These are phyloP conservation scores for Pedinophyceae sp. DNA, from an alignment of 139 green algal species.

Conservation along the genomic window DNA sequence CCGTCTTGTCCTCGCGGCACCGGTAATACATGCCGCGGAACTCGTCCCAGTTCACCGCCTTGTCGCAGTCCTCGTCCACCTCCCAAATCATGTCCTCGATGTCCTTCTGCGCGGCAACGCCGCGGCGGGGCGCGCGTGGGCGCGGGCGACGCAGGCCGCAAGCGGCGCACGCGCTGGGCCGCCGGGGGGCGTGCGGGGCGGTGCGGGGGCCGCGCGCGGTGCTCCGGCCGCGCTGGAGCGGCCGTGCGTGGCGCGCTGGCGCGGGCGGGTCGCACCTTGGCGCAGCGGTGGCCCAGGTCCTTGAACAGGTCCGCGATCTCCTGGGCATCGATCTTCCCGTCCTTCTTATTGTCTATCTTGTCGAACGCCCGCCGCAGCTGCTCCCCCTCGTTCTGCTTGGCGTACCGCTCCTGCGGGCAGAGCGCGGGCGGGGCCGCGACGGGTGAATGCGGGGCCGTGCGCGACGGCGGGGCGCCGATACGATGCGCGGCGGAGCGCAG, in stretches of 20 bases:
- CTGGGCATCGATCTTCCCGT: constrained; percentile 64
- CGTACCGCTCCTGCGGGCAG: constrained; percentile 56
- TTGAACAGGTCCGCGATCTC: constrained; percentile 60
- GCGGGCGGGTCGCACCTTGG: constrained; percentile 15
- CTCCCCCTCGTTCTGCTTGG: constrained; percentile 64
- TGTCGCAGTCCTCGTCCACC: constrained; percentile 89
- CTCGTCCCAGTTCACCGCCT: constrained; percentile 42
- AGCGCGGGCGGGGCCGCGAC: too few relatives aligned
- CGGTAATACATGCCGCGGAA: constrained; percentile 80
- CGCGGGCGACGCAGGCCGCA: too few relatives aligned
- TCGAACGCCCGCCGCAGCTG: constrained; percentile 63
- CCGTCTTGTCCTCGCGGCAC: constrained; percentile 56
- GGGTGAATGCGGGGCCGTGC: too few relatives aligned
- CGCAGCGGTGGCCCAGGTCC: constrained; percentile 48
- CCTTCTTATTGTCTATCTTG: constrained; percentile 57
- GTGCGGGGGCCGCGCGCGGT: too few relatives aligned
- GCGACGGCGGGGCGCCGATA: too few relatives aligned
- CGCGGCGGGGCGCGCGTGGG: too few relatives aligned
- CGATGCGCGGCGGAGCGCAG: too few relatives aligned
- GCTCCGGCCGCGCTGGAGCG: too few relatives aligned
- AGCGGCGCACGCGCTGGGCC: too few relatives aligned
- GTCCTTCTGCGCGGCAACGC: constrained; percentile 57
- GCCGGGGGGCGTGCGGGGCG: too few relatives aligned
- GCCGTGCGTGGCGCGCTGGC: neutral
- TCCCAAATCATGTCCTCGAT: constrained; percentile 95